phyloP scores from a whole-genome alignment of 2,329 filamentous ascomycete genomes.

The Fusarium proliferatum region DNA sequence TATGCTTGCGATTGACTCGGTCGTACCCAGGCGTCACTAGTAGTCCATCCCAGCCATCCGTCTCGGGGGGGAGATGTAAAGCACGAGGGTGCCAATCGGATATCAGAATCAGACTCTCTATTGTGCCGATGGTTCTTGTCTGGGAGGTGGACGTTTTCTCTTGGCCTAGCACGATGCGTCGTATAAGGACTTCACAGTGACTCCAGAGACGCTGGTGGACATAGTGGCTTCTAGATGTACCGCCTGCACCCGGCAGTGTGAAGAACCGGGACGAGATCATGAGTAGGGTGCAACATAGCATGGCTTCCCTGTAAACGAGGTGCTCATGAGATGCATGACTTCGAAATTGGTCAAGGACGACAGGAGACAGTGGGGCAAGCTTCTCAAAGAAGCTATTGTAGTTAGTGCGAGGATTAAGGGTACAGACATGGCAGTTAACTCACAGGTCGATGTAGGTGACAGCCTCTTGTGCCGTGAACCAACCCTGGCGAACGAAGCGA shows the following conservation, averaged over 20 bases:
- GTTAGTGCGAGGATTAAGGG: neutral
- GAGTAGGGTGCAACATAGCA: slow-evolving; percentile 38
- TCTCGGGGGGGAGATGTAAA: slow-evolving; percentile 37
- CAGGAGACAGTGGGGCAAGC: slow-evolving; percentile 2
- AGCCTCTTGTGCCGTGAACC: slow-evolving; percentile 44
- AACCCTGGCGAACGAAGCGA: slow-evolving; percentile 42
- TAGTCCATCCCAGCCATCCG: slow-evolving; percentile 38
- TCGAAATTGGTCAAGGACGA: slow-evolving; percentile 14
- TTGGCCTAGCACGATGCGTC: slow-evolving; percentile 30
- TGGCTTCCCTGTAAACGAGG: slow-evolving; percentile 31
- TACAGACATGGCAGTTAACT: neutral
- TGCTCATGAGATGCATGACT: slow-evolving; percentile 17
- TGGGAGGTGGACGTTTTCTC: slow-evolving; percentile 39
- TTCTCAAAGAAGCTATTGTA: slow-evolving; percentile 16
- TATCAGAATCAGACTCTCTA: slow-evolving; percentile 39
- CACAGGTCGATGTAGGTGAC: slow-evolving; percentile 43
- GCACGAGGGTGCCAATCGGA: slow-evolving; percentile 42
- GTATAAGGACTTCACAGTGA: slow-evolving; percentile 37
- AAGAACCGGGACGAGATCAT: slow-evolving; percentile 41
- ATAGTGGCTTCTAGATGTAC: slow-evolving; percentile 32
- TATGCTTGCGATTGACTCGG: slow-evolving; percentile 26
- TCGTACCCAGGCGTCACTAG: slow-evolving; percentile 37
- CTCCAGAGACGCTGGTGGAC: slow-evolving; percentile 36
- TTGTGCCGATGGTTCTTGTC: slow-evolving; percentile 32
- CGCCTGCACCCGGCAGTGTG: slow-evolving; percentile 36